phyloP scores from a whole-genome alignment of 2,329 filamentous ascomycete genomes.

The Neopestalotiopsis sp. region DNA sequence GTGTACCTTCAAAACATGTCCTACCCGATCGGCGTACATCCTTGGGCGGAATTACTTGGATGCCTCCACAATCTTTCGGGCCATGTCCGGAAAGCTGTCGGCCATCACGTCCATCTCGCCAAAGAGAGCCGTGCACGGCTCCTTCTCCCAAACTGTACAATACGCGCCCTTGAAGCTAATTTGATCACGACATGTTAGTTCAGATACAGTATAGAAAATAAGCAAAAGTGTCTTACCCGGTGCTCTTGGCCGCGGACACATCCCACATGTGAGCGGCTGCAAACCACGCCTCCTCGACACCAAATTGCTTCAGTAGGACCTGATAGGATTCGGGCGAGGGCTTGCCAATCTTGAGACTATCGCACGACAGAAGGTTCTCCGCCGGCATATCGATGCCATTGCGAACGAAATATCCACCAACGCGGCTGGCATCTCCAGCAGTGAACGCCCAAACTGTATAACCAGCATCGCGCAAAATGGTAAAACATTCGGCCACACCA shows the following conservation, averaged over 20 bases:
- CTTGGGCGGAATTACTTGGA: background rate
- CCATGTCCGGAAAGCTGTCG: slow-evolving; percentile 52
- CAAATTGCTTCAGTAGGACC: slow-evolving; percentile 47
- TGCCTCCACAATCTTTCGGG: slow-evolving; percentile 40
- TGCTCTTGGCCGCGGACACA: slow-evolving; percentile 54
- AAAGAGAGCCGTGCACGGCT: slow-evolving; percentile 55
- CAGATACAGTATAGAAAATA: background rate
- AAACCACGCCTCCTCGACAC: slow-evolving; percentile 53
- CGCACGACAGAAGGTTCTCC: slow-evolving; percentile 58
- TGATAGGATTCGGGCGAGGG: slow-evolving; percentile 53
- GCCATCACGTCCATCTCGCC: slow-evolving; percentile 50
- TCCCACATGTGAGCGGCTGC: slow-evolving; percentile 67
- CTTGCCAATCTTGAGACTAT: slow-evolving; percentile 52
- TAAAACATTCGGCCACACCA: slow-evolving; percentile 46
- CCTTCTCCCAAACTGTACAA: slow-evolving; percentile 56
- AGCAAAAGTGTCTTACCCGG: slow-evolving; percentile 38
- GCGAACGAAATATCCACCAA: slow-evolving; percentile 56
- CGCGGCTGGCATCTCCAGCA: slow-evolving; percentile 52
- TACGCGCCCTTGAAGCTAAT: slow-evolving; percentile 55
- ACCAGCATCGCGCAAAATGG: slow-evolving; percentile 46
- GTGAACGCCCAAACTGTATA: slow-evolving; percentile 61
- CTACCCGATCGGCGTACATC: background rate
- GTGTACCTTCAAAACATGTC: background rate
- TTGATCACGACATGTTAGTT: background rate
- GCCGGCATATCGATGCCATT: slow-evolving; percentile 53